Percentiles rank a stretch among this genome's conserved stretches.
These are phyloP conservation scores for Phyllostachys edulis DNA, from an alignment of 176 grass and related monocot genomes.

Conservation along the genomic window DNA sequence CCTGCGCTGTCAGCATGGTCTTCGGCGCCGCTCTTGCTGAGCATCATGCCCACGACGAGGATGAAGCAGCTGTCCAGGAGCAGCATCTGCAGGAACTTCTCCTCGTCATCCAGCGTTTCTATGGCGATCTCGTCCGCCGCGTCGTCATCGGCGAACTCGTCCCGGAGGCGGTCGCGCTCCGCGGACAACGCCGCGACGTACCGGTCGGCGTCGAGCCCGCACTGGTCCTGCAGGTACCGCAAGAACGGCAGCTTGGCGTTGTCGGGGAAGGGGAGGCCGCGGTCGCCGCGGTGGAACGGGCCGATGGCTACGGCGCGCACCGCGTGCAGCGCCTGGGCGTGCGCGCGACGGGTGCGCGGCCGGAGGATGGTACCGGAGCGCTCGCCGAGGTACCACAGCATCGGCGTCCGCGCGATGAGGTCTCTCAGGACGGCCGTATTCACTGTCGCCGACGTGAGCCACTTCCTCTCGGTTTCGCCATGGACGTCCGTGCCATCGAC, in stretches of 20 bases:
- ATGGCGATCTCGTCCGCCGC: not conserved
- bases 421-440: slow-evolving; percentile 36
- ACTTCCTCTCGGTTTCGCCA: slow-evolving; percentile 1
- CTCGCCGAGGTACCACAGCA: slow-evolving; percentile 51
- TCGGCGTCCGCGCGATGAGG: slow-evolving; percentile 52
- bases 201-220: not conserved
- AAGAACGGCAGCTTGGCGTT: slow-evolving; percentile 49
- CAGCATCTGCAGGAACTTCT: slow-evolving; percentile 49
- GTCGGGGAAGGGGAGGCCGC: slow-evolving; percentile 26
- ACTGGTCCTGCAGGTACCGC: slow-evolving; percentile 43
- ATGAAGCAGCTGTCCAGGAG: slow-evolving; percentile 58
- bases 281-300: slow-evolving; percentile 44
- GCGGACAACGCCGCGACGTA: slow-evolving; percentile 9
- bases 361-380: slow-evolving; percentile 40
- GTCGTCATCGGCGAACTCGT: slow-evolving; percentile 31
- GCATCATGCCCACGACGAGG: slow-evolving; percentile 37
- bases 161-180: slow-evolving; percentile 33
- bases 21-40: slow-evolving; percentile 11
- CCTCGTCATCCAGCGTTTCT: slow-evolving; percentile 8
- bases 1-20: slow-evolving; percentile 11
- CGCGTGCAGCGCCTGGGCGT: slow-evolving; percentile 25
- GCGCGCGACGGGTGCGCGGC: slow-evolving; percentile 21
- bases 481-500: not conserved
- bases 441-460: slow-evolving; percentile 47
- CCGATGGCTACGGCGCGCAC: slow-evolving; percentile 58